These are phyloP conservation scores for Thuja plicata DNA, from an alignment of 83 land plant species.

Conservation along the genomic window DNA sequence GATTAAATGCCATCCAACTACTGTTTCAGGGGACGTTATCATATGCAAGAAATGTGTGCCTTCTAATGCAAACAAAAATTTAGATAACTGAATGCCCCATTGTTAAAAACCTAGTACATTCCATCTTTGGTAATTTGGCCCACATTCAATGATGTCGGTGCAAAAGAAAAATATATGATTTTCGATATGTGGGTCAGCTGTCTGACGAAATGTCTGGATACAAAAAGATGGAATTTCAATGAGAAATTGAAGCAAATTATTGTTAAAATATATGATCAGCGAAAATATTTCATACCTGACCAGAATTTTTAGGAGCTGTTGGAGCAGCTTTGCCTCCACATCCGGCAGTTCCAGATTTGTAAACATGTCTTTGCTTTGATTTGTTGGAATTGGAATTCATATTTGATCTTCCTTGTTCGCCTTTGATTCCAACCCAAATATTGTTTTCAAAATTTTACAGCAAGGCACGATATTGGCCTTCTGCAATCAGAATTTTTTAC, in stretches of 20 bases:
- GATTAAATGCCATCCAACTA: background rate
- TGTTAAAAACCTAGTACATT: background rate
- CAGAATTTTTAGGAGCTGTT: slow-evolving; percentile 29
- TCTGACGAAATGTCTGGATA: background rate
- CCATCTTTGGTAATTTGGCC: background rate
- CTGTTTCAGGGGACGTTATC: background rate
- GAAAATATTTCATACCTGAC: slow-evolving; percentile 17
- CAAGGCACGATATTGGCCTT: background rate
- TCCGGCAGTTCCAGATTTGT: slow-evolving; percentile 43
- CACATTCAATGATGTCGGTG: background rate
- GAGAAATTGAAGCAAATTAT: background rate
- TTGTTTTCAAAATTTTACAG: background rate
- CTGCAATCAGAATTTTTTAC: too few relatives aligned
- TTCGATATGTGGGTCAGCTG: background rate
- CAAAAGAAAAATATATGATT: background rate
- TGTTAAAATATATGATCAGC: background rate
- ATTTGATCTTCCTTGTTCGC: background rate
- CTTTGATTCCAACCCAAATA: background rate
- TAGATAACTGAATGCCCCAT: background rate
- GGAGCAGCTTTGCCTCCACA: slow-evolving; percentile 42
- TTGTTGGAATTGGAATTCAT: slow-evolving; percentile 12
- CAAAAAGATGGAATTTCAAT: background rate
- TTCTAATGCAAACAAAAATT: background rate
- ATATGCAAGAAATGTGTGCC: background rate
- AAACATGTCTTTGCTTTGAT: slow-evolving; percentile 35